phyloP scores from a whole-genome alignment of 371 early-diverging fungal species.

The Syncephalastrum contaminatum region DNA sequence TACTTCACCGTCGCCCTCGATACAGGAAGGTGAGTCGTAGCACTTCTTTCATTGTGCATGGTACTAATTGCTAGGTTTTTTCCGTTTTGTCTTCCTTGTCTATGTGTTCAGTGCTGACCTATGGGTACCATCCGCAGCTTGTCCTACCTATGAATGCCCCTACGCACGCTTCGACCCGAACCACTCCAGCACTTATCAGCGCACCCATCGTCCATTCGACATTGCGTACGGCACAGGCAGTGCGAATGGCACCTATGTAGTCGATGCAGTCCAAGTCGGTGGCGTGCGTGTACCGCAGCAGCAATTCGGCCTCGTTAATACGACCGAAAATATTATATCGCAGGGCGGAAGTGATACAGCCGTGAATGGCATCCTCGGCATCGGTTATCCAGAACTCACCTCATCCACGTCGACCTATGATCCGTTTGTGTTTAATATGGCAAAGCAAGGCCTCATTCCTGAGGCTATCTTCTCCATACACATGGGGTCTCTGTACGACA shows the following conservation, averaged over 20 bases:
- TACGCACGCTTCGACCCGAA: constrained; percentile 43
- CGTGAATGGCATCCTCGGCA: constrained; percentile 25
- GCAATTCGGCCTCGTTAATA: constrained; percentile 53
- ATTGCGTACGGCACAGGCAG: constrained; percentile 62
- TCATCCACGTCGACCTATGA: constrained; percentile 17
- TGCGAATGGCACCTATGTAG: constrained; percentile 54
- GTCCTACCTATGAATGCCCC: constrained; percentile 22
- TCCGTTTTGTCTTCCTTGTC: too few relatives aligned
- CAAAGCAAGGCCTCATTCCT: constrained; percentile 28
- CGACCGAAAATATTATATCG: constrained; percentile 44
- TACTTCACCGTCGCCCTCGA: constrained; percentile 32
- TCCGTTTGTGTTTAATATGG: constrained; percentile 32
- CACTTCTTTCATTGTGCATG: too few relatives aligned
- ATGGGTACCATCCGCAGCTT: constrained; percentile 37
- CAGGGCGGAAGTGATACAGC: constrained; percentile 31
- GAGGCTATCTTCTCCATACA: constrained; percentile 41
- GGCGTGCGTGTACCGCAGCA: constrained; percentile 45
- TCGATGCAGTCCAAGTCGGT: constrained; percentile 52
- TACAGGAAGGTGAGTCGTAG: constrained; percentile 32
- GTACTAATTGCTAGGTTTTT: too few relatives aligned
- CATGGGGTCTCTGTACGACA: constrained; percentile 17
- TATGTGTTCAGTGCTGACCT: constrained; percentile 42
- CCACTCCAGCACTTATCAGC: constrained; percentile 50
- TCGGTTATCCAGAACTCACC: constrained; percentile 29
- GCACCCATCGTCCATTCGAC: constrained; percentile 42